A percentile compares a stretch with the other conserved stretches of the same genome.
These are phyloP conservation scores for Silene latifolia DNA, from an alignment of 148 eudicot species.

Conservation along the genomic window DNA sequence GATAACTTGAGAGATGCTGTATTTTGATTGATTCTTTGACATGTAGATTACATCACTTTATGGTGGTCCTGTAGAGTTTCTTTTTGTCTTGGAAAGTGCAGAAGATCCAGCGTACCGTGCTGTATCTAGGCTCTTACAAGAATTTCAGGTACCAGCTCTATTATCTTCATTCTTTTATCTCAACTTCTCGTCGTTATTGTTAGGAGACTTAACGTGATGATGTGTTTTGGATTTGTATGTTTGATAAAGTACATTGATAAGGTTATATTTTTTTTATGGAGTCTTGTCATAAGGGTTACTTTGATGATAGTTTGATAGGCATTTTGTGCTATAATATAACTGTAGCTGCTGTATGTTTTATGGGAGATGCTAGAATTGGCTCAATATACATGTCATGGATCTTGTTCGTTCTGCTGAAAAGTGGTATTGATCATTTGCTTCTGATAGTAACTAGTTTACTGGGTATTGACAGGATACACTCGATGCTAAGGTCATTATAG, in stretches of 20 bases:
- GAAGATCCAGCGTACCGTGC: conserved; percentile 91
- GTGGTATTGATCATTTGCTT: conserved; percentile 6
- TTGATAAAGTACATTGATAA: background rate
- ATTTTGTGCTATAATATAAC: background rate
- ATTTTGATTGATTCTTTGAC: conserved; percentile 10
- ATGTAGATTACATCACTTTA: conserved; percentile 82
- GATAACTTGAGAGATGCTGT: conserved; percentile 4
- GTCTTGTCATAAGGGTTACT: background rate
- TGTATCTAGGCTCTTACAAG: conserved; percentile 53
- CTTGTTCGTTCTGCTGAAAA: conserved; percentile 6
- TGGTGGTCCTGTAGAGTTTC: conserved; percentile 83
- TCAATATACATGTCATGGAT: conserved; percentile 2
- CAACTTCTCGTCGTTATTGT: background rate
- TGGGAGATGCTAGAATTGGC: background rate
- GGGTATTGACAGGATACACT: conserved; percentile 63
- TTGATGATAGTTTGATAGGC: background rate
- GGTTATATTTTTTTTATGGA: background rate
- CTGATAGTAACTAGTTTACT: conserved; percentile 13
- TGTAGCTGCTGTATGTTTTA: background rate
- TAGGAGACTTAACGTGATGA: too few species aligned
- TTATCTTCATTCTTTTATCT: conserved; percentile 5
- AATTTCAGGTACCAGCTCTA: conserved; percentile 49
- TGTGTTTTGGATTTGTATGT: background rate
- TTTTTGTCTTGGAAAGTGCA: conserved; percentile 79
- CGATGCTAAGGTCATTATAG: conserved; percentile 76